Conservation (phyloP, 2,329 filamentous ascomycete genomes). For the Helicocarpus griseus region DNA sequence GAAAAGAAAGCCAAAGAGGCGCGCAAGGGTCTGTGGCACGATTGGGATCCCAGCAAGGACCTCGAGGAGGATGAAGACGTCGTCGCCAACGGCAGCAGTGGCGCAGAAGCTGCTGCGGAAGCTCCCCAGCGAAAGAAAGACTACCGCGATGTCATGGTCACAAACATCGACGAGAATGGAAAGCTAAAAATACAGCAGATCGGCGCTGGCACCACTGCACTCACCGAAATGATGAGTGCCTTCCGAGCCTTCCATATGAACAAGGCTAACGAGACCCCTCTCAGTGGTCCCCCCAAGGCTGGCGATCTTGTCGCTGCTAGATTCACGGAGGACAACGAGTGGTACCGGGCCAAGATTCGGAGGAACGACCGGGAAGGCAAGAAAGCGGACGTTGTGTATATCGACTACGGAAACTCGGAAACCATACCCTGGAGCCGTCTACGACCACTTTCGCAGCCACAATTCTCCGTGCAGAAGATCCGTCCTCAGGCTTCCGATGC, state of each 20-base stretch:
- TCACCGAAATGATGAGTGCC: conserved; percentile 80
- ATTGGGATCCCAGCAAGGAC: conserved; percentile 88
- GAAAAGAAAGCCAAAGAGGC: conserved; percentile 84
- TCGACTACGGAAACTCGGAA: conserved; percentile 95
- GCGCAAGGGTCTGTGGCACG: conserved; percentile 80
- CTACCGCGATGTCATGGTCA: conserved; percentile 89
- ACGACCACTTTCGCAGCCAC: conserved; percentile 65
- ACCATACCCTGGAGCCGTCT: conserved; percentile 75
- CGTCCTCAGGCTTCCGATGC: conserved; percentile 83
- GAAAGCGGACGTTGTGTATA: conserved; percentile 81
- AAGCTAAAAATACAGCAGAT: conserved; percentile 87
- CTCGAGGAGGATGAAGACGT: conserved; percentile 49
- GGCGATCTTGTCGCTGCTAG: conserved; percentile 86
- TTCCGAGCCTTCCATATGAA: conserved; percentile 89
- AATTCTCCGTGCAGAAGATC: conserved; percentile 73
- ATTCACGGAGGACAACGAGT: conserved; percentile 80
- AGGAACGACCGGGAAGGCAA: conserved; percentile 87
- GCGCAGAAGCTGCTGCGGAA: conserved; percentile 45
- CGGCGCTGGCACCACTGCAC: conserved; percentile 70
- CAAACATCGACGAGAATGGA: conserved; percentile 73
- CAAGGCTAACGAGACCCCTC: conserved; percentile 64
- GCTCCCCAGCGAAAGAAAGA: conserved; percentile 62
- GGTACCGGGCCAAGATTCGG: conserved; percentile 87
- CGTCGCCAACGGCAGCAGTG: conserved; percentile 37
- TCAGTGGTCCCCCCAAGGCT: conserved; percentile 71